A percentile compares a stretch with the other conserved stretches of the same genome.
Conservation (phyloP, 257 asterid species). For the Fraxinus cuspidata region DNA sequence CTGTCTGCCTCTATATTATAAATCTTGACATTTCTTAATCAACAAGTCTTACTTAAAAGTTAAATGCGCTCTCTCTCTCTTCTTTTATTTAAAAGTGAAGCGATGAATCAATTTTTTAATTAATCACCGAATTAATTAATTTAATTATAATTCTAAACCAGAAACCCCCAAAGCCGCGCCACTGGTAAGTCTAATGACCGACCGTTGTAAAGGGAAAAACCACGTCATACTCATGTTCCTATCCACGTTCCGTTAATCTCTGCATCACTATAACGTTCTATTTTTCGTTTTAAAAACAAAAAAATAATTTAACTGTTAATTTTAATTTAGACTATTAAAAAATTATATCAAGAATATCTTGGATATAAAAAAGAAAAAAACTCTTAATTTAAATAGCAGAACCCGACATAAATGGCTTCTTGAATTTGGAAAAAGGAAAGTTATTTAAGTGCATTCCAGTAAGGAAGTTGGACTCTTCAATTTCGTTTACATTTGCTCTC, state of each 20-base stretch:
- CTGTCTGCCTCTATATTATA: too few relatives aligned
- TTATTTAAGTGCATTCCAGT: conserved; percentile 13
- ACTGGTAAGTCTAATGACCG: conserved; percentile 25
- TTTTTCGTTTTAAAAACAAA: not conserved
- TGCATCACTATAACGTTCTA: conserved; percentile 27
- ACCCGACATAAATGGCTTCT: conserved; percentile 29
- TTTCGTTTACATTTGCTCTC: not conserved
- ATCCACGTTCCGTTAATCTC: conserved; percentile 43
- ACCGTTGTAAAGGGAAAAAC: conserved; percentile 38
- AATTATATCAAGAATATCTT: not conserved
- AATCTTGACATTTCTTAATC: not conserved
- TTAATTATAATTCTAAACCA: not conserved
- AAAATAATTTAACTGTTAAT: not conserved
- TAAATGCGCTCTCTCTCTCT: too few relatives aligned
- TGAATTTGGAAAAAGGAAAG: conserved; percentile 21
- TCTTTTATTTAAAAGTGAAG: too few relatives aligned
- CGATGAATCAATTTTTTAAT: not conserved
- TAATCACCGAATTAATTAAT: not conserved
- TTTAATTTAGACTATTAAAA: too few relatives aligned
- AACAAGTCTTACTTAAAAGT: too few relatives aligned
- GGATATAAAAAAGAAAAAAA: conserved; percentile 7
- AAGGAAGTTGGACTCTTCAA: conserved; percentile 11
- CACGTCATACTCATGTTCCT: conserved; percentile 52
- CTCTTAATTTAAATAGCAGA: not conserved
- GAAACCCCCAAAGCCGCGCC: conserved; percentile 42